These are phyloP conservation scores for Curvularia eragrostidis DNA, from an alignment of 2,329 filamentous ascomycete species.

Conservation along the genomic window DNA sequence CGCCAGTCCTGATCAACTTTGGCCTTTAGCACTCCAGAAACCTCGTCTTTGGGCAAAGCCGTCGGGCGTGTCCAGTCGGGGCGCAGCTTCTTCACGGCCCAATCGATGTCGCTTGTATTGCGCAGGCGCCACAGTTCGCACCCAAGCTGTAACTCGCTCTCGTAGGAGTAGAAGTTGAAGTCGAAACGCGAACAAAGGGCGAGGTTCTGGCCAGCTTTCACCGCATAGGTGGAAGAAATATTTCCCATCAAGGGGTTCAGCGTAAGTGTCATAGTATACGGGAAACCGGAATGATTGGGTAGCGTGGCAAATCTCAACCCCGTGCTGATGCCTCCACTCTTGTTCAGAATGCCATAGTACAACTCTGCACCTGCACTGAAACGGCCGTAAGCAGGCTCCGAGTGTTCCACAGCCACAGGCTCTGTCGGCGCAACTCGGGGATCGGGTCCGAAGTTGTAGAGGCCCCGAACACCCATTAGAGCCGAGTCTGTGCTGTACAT, in stretches of 20 bases:
- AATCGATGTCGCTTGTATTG: constrained; percentile 51
- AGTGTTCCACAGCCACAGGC: constrained; percentile 31
- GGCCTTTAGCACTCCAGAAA: constrained; percentile 87
- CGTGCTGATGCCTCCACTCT: constrained; percentile 88
- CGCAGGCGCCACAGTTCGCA: constrained; percentile 87
- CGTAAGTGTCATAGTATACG: constrained; percentile 91
- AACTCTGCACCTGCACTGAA: constrained; percentile 92
- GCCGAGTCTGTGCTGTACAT: constrained; percentile 92
- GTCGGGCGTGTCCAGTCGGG: constrained; percentile 50
- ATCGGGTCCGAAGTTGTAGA: constrained; percentile 93
- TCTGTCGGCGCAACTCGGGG: constrained; percentile 51
- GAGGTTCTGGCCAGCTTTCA: constrained; percentile 82
- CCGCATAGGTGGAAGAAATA: constrained; percentile 87
- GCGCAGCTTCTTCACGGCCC: constrained; percentile 53
- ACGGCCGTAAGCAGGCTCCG: constrained; percentile 72
- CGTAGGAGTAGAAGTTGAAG: constrained; percentile 98
- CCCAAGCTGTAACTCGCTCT: constrained; percentile 90
- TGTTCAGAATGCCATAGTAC: constrained; percentile 95
- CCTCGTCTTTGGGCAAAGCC: constrained; percentile 63
- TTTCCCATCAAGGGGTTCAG: constrained; percentile 95
- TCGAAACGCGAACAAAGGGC: constrained; percentile 90
- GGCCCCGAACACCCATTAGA: constrained; percentile 81
- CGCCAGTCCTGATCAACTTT: constrained; percentile 87
- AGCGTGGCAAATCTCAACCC: constrained; percentile 90
- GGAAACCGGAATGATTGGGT: constrained; percentile 79